Evolutionary conservation across 2,329 filamentous ascomycete genomes (phyloP), one percentile per base, ranked within the genome.

Genomic region (Graphium sp.): DNA sequence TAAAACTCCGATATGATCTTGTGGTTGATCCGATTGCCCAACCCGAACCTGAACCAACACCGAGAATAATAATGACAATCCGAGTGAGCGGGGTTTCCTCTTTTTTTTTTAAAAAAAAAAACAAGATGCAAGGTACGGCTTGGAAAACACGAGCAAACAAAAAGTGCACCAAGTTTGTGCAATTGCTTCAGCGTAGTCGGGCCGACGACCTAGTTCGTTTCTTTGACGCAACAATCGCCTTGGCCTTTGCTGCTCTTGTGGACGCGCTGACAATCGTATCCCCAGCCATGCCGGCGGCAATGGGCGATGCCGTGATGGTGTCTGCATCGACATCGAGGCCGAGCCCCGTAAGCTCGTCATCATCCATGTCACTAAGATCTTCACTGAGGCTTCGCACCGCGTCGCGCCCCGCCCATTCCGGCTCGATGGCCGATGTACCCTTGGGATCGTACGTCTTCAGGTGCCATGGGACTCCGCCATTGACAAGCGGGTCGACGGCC

Each of bases 401-500:
- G 31, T 85, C 78, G 19, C 74, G 65, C 2, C 75, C 80, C 1
- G 68, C 72, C 61, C 74, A 82, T 18, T 25, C 43, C 45, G 72
- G 64, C 50, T 87, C 79, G 37, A 77, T 76, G 7, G 87, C 69
- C 1, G 77, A 87, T 0, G 83, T 92, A 32, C 84, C 87, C 30
- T 71, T 31, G 2, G 80, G 77, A 29, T 89, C 71, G 45, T 91
- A 91, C 7, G 70, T 65, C 43, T 80, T 69, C 34, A 93, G 66
- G 49, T 92, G 93, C 83, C 84, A 94, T 6, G 82, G 72, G 9
- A 92, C 60, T 19, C 87, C 87, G 33, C 87, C 87, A 27, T 76
- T 63, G 3, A 66, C 66, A 24, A 83, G 56, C 9, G 65, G 56
- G 20, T 72, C 66, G 4, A 43, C 37, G 3, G 60, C 48, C 24